Percentiles rank a stretch among this genome's conserved stretches.
These are phyloP conservation scores for Podila epigama DNA, from an alignment of 192 early-diverging fungal genomes.

Conservation along the genomic window DNA sequence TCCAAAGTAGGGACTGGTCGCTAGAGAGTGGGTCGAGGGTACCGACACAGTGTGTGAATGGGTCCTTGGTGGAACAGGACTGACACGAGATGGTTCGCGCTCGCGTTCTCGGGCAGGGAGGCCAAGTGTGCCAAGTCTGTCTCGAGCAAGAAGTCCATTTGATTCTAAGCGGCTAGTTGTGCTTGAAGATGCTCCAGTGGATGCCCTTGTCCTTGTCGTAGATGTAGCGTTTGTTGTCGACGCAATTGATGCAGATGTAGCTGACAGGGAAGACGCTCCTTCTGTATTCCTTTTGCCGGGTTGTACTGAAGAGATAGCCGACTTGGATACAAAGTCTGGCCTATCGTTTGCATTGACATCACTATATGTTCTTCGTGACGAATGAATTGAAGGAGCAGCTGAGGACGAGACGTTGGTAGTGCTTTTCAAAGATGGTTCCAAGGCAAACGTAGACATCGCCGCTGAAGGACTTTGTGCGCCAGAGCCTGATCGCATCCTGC, in stretches of 20 bases:
- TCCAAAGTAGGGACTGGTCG: neutral
- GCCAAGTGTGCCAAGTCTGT: neutral
- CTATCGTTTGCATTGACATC: too few species aligned
- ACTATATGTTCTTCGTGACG: too few species aligned
- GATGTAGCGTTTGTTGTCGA: neutral
- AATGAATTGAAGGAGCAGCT: neutral
- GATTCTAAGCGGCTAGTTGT: conserved; percentile 1
- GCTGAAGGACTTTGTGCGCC: neutral
- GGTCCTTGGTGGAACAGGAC: conserved; percentile 8
- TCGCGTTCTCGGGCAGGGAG: conserved; percentile 11
- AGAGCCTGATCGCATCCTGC: neutral
- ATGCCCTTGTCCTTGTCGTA: conserved; percentile 18
- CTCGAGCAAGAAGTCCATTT: neutral
- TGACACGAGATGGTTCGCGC: too few species aligned
- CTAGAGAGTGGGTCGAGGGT: conserved; percentile 12
- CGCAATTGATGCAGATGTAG: conserved; percentile 2
- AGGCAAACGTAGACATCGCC: neutral
- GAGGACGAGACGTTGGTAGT: neutral
- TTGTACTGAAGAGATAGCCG: too few species aligned
- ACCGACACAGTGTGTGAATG: conserved; percentile 32
- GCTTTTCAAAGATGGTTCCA: neutral
- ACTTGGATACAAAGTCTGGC: too few species aligned
- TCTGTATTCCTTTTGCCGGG: too few species aligned
- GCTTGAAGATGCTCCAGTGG: conserved; percentile 7
- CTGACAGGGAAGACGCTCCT: neutral